Evolutionary conservation across 2,329 filamentous ascomycete species (phyloP), one percentile per base, ranked within the genome.

Genomic region (Diaporthe capsici): DNA sequence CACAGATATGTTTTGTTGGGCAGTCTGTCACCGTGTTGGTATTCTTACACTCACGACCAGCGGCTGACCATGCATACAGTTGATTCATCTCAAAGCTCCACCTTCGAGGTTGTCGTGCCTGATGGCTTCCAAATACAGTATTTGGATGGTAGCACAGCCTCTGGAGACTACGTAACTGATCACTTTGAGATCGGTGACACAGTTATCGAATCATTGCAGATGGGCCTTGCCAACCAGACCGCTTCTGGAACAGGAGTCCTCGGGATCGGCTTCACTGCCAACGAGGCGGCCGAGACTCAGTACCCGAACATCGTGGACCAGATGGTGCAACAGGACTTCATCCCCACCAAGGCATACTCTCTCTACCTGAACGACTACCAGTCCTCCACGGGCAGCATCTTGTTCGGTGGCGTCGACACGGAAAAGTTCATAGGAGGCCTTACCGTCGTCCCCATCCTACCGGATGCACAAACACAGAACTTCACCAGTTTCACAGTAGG

Each of bases 381-480:
- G 72, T 88, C 91, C 6, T 88, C 87, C 34, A 89, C 87, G 0
- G 93, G 93, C 57, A 90, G 86, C 77, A 90, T 94, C 77, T 85
- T 94, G 20, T 94, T 94, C 78, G 93, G 93, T 74, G 93, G 92
- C 65, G 87, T 94, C 74, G 92, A 94, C 84, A 92, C 88, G 1
- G 88, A 87, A 76, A 94, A 94, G 83, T 94, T 90, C 84, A 85
- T 87, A 5, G 92, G 92, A 72, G 79, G 84, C 17, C 86, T 94
- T 2, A 79, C 86, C 55, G 87, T 87, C 9, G 82, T 94, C 5
- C 90, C 91, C 10, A 89, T 93, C 77, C 82, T 90, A 71, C 84
- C 84, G 63, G 82, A 84, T n/a, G 84, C 87, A 49, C 81, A 86
- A 28, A 82, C 82, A 15, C 83, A 84, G 42, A 85, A 77, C 53